A percentile compares a stretch with the other conserved stretches of the same genome.
phyloP scores from a whole-genome alignment of 2,329 filamentous ascomycete genomes.

The Arthrobotrys conoides region DNA sequence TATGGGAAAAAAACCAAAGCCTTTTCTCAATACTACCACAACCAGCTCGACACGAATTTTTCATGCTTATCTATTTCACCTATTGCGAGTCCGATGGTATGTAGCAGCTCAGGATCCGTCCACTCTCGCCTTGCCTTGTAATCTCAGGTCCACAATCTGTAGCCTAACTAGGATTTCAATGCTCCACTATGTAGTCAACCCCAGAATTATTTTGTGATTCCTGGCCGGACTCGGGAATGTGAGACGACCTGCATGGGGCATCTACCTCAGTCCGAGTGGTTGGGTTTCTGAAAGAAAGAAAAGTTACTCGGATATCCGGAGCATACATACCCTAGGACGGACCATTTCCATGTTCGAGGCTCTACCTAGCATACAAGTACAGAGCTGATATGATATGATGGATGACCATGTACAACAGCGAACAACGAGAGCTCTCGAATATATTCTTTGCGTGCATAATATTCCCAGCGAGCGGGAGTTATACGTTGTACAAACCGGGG shows the following conservation, averaged over 20 bases:
- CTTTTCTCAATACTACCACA: constrained; percentile 1
- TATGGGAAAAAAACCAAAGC: background rate
- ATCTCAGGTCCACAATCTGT: background rate
- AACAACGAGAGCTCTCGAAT: background rate
- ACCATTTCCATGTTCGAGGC: too few relatives aligned
- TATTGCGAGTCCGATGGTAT: background rate
- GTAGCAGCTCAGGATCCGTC: background rate
- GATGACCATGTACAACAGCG: background rate
- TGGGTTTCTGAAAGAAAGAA: too few relatives aligned
- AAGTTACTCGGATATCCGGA: too few relatives aligned
- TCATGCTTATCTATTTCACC: constrained; percentile 1
- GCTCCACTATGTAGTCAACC: constrained; percentile 10
- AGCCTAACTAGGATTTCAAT: background rate
- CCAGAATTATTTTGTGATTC: background rate
- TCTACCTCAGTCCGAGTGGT: too few relatives aligned
- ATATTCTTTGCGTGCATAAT: constrained; percentile 4
- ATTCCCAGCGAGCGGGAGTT: background rate
- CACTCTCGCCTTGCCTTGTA: background rate
- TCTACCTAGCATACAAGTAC: too few relatives aligned
- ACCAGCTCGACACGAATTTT: background rate
- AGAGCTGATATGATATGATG: background rate
- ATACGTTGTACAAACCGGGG: constrained; percentile 1
- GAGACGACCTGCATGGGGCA: too few relatives aligned
- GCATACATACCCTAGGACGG: too few relatives aligned
- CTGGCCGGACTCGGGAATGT: too few relatives aligned